Conservation (phyloP, 495 filamentous ascomycete genomes). For the Achaetomiella virescens region DNA sequence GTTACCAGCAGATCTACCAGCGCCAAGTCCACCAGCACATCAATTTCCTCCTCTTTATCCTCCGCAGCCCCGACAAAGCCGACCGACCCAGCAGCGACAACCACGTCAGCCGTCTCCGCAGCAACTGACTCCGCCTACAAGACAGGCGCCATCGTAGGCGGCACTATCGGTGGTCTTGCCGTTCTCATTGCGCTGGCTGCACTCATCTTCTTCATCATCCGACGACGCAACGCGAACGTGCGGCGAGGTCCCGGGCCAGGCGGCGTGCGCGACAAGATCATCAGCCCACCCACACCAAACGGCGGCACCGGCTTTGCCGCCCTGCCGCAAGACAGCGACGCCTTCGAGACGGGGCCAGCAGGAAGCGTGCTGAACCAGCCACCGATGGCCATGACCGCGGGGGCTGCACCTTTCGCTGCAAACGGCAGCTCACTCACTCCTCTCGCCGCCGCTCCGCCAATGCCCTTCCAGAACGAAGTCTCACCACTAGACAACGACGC, state of each 20-base stretch:
- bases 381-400: background rate
- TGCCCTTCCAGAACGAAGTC: slow-evolving; percentile 21
- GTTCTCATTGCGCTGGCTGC: slow-evolving; percentile 5
- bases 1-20: slow-evolving; percentile 4
- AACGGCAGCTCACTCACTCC: slow-evolving; percentile 7
- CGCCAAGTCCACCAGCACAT: slow-evolving; percentile 13
- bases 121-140: slow-evolving; percentile 20
- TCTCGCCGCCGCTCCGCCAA: slow-evolving; percentile 2
- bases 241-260: slow-evolving; percentile 29
- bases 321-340: slow-evolving; percentile 22
- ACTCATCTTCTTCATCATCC: slow-evolving; percentile 20
- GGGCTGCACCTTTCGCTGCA: background rate
- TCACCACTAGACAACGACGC: slow-evolving; percentile 11
- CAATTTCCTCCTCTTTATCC: slow-evolving; percentile 5
- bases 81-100: slow-evolving; percentile 11
- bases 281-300: slow-evolving; percentile 24
- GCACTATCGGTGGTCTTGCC: slow-evolving; percentile 24
- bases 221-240: slow-evolving; percentile 31
- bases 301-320: slow-evolving; percentile 22
- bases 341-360: slow-evolving; percentile 24
- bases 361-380: background rate
- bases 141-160: slow-evolving; percentile 42
- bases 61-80: slow-evolving; percentile 16
- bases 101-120: slow-evolving; percentile 5
- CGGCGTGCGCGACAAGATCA: slow-evolving; percentile 26